These are phyloP conservation scores for Echinochloa phyllopogon DNA, from an alignment of 176 grass and related monocot species.

Conservation along the genomic window DNA sequence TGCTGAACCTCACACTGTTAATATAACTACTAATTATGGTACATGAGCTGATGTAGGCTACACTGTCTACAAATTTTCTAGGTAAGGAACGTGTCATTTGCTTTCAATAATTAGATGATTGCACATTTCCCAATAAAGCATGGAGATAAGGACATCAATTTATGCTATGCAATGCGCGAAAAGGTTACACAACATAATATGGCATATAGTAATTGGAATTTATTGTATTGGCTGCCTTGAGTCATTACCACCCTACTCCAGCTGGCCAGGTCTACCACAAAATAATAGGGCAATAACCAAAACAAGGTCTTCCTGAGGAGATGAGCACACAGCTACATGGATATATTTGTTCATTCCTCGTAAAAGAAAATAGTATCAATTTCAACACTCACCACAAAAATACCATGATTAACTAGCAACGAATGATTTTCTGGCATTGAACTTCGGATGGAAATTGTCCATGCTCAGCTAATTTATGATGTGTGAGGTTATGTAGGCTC, in stretches of 20 bases:
- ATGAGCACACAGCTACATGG: neutral
- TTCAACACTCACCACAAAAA: neutral
- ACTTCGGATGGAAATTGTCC: neutral
- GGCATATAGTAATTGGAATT: neutral
- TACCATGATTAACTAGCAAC: neutral
- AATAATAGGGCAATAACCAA: neutral
- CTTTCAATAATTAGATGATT: constrained; percentile 25
- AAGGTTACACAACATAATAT: constrained; percentile 13
- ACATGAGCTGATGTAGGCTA: neutral
- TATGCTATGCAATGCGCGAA: constrained; percentile 9
- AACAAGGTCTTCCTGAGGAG: neutral
- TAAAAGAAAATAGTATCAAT: neutral
- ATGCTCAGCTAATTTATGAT: neutral
- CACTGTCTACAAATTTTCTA: constrained; percentile 12
- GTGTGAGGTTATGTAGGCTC: neutral
- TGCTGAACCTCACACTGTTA: neutral
- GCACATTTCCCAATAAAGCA: neutral
- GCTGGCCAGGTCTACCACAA: neutral
- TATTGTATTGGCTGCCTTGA: constrained; percentile 12
- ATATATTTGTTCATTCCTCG: neutral
- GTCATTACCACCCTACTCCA: constrained; percentile 26
- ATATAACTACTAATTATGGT: neutral
- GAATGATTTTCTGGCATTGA: constrained; percentile 29
- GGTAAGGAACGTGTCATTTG: neutral
- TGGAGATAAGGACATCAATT: neutral